Conservation (phyloP, 441 rosid genomes). For the Cnidoscolus chayamansa region DNA sequence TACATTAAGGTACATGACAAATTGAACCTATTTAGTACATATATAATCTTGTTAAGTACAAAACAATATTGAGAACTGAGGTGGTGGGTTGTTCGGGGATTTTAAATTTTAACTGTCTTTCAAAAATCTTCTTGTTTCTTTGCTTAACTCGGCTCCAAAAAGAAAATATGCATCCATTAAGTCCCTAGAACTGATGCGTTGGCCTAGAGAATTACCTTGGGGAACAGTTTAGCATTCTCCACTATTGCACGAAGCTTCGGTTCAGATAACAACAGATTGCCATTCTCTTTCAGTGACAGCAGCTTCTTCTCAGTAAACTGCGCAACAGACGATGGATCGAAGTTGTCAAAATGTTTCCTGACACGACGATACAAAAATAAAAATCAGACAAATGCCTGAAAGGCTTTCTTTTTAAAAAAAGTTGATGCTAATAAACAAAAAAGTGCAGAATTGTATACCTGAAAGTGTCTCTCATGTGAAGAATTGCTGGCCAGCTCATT, state of each 20-base stretch:
- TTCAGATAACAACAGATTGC: conserved; percentile 61
- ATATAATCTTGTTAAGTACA: neutral
- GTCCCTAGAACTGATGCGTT: conserved; percentile 14
- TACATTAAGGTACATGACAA: too few species aligned
- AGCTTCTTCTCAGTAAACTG: conserved; percentile 70
- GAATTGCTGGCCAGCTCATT: conserved; percentile 77
- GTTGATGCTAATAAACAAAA: neutral
- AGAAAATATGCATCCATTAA: neutral
- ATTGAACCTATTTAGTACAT: too few species aligned
- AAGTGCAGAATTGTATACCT: conserved; percentile 41
- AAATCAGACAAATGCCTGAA: conserved; percentile 8
- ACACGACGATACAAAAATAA: conserved; percentile 22
- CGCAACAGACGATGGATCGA: conserved; percentile 57
- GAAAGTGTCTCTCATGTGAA: conserved; percentile 56
- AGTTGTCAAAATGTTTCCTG: conserved; percentile 75
- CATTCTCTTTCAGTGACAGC: conserved; percentile 58
- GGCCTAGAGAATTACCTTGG: conserved; percentile 47
- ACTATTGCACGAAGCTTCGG: conserved; percentile 76
- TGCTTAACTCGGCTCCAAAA: neutral
- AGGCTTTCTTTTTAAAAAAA: too few species aligned
- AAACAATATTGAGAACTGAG: neutral
- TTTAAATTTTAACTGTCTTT: too few species aligned
- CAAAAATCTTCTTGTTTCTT: neutral
- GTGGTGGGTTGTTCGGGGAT: neutral
- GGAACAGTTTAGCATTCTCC: conserved; percentile 62